Base-by-base conservation (phyloP, 768 basidiomycete species). In the Xerocomellus chrysenteron region DNA sequence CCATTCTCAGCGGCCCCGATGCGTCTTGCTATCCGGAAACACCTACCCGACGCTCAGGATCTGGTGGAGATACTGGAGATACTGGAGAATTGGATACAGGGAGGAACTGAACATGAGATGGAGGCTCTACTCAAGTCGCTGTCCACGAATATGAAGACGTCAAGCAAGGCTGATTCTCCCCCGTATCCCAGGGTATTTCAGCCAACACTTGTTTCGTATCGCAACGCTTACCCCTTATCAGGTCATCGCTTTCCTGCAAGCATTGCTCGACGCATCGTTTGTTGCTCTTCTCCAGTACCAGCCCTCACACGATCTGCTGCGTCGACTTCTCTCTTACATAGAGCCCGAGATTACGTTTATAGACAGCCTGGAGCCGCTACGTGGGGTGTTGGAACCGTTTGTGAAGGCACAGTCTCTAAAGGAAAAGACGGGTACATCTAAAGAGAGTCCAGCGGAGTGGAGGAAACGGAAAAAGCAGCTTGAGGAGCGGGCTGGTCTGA, bases 211-310 rank as follows among this genome's bases (percentile, higher is more conserved):
- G 64, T 8, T 50, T 67, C 41, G 55, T 43, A 47, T 71, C 5
- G 69, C 72, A 1, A 52, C 71, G 30, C 63, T 84, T 0, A 69
- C 72, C 5, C 40, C 63, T 8, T 79, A 73, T 56, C 65, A 90
- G 87, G 72, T 85, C 50, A 68, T 86, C 24, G 59, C 68, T 0
- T 87, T 92, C 74, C 65, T 87, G 9, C 85, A 88, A 71, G 74
- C 77, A 6, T 67, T 91, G 52, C 76, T 93, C 28, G 91, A 93
- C 68, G 80, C 89, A 1, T 85, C 82, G 13, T 90, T 89, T 67
- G 76, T 92, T 45, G 72, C 78, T 1, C 76, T 93, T 21, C 75
- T 92, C 13, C 83, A 87, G 57, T 78, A 90, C 64, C 69, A 79
- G 14, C 83, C 85, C 0, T 78, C 86, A 5, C 83, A 89, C 62